Conservation (phyloP, 108 stramenopile species). For the Conticribra weissflogii region DNA sequence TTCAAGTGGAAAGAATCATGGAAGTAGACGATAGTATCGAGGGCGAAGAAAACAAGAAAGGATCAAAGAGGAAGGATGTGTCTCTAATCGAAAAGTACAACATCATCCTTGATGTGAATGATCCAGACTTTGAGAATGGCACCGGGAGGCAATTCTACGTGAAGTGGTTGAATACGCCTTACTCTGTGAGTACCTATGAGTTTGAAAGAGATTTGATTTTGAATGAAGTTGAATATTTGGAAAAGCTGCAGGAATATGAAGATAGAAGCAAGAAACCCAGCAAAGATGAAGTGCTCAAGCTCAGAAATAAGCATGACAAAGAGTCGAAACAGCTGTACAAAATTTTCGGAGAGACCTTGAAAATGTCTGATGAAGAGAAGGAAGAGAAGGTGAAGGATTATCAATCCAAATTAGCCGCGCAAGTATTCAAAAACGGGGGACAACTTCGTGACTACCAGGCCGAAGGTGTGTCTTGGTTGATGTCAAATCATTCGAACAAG, state of each 20-base stretch:
- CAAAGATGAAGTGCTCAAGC: slow-evolving; percentile 40
- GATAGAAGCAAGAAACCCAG: slow-evolving; percentile 60
- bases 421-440: slow-evolving; percentile 79
- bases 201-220: slow-evolving; percentile 88
- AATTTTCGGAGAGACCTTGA: slow-evolving; percentile 68
- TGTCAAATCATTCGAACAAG: slow-evolving; percentile 76
- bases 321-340: slow-evolving; percentile 63
- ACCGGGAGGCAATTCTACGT: slow-evolving; percentile 80
- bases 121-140: slow-evolving; percentile 64
- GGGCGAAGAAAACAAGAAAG: slow-evolving; percentile 31
- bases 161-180: slow-evolving; percentile 78
- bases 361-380: slow-evolving; percentile 43
- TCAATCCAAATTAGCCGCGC: slow-evolving; percentile 54
- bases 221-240: slow-evolving; percentile 72
- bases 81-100: slow-evolving; percentile 37
- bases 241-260: slow-evolving; percentile 57
- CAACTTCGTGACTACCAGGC: slow-evolving; percentile 93
- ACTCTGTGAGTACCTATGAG: slow-evolving; percentile 73
- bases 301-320: slow-evolving; percentile 32
- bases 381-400: slow-evolving; percentile 55
- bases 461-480: slow-evolving; percentile 92
- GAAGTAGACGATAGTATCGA: slow-evolving; percentile 41
- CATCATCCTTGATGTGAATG: slow-evolving; percentile 75
- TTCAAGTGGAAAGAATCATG: slow-evolving; percentile 82
- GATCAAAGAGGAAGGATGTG: background rate